Conservation (phyloP, 1,139 yeast species). For the Lodderomyces margitis region DNA sequence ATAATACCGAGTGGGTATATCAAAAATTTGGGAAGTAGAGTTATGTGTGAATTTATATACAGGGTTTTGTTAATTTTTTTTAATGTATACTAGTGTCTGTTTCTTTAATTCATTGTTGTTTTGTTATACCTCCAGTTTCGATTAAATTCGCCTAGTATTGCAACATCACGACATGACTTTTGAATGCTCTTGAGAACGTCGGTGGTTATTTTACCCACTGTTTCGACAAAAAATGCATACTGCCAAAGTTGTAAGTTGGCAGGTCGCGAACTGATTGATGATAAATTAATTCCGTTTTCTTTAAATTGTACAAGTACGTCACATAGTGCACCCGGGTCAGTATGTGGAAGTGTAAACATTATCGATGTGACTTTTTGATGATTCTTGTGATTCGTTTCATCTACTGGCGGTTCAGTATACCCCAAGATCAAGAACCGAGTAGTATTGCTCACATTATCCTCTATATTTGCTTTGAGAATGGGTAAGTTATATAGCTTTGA, state of each 20-base stretch:
- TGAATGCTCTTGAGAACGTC: constrained; percentile 2
- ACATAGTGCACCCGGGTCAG: constrained; percentile 75
- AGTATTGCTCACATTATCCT: constrained; percentile 72
- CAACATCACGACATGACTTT: constrained; percentile 30
- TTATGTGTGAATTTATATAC: neutral
- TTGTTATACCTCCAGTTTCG: constrained; percentile 28
- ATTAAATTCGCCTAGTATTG: constrained; percentile 37
- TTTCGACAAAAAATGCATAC: constrained; percentile 78
- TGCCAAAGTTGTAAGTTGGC: constrained; percentile 70
- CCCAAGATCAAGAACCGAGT: constrained; percentile 80
- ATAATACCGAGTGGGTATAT: constrained; percentile 89
- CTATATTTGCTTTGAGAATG: constrained; percentile 54
- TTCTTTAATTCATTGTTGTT: neutral
- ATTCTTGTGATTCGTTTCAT: constrained; percentile 4
- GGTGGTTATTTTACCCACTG: constrained; percentile 32
- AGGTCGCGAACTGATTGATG: constrained; percentile 74
- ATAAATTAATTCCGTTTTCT: constrained; percentile 58
- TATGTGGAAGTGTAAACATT: constrained; percentile 65
- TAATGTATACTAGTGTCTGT: neutral
- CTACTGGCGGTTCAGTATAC: constrained; percentile 16
- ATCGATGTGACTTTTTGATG: constrained; percentile 45
- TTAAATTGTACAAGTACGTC: constrained; percentile 62
- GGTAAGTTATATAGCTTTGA: constrained; percentile 62
- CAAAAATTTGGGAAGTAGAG: constrained; percentile 65
- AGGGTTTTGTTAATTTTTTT: constrained; percentile 3